These are phyloP conservation scores for Salix suchowensis DNA, from an alignment of 345 rosid species.

Conservation along the genomic window DNA sequence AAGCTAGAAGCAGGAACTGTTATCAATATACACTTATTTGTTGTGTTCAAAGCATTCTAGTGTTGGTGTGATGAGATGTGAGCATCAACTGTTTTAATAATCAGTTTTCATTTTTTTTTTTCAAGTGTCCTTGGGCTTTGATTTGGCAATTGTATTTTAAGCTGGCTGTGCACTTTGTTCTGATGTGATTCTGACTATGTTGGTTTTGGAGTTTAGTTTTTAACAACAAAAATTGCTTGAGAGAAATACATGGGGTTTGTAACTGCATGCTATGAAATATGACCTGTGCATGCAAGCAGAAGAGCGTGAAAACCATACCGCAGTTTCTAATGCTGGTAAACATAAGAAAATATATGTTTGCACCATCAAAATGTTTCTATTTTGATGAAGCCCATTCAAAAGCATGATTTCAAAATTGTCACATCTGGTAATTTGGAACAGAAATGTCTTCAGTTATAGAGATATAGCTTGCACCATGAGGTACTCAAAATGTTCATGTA, in stretches of 20 bases:
- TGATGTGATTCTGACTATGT: neutral
- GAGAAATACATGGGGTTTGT: neutral
- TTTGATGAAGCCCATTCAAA: neutral
- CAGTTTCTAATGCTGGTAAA: neutral
- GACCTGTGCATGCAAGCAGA: neutral
- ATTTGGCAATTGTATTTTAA: slow-evolving; percentile 2
- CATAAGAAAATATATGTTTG: neutral
- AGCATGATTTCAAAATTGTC: neutral
- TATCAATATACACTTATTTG: neutral
- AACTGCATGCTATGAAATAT: neutral
- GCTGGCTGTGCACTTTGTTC: neutral
- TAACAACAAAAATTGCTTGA: neutral
- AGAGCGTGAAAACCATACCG: neutral
- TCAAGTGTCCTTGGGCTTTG: neutral
- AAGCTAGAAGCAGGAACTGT: slow-evolving; percentile 25
- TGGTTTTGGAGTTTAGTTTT: neutral
- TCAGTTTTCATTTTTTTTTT: neutral
- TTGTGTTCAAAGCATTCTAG: neutral
- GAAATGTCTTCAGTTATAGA: neutral
- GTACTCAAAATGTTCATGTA: slow-evolving; percentile 6
- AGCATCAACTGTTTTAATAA: neutral
- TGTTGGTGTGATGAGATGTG: neutral
- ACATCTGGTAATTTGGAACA: neutral
- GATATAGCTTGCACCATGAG: neutral
- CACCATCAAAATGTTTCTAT: neutral